Conservation (phyloP, 331 rosid genomes). For the Acacia pycnantha region DNA sequence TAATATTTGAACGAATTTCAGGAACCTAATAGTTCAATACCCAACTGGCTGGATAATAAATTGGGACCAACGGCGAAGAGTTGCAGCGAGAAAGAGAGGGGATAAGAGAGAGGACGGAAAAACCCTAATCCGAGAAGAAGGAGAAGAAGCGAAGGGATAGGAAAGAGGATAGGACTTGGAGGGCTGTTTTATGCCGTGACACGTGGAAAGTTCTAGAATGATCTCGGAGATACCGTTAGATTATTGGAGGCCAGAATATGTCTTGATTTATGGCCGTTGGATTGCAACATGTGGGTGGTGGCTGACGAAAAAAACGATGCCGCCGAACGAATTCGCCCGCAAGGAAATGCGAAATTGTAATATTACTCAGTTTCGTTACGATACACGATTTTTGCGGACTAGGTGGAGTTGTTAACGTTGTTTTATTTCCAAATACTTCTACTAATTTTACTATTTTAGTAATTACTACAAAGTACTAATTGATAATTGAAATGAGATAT, state of each 20-base stretch:
- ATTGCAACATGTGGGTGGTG: background rate
- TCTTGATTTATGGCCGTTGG: constrained; percentile 5
- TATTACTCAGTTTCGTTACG: no score
- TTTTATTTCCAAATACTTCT: no score
- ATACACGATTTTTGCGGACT: background rate
- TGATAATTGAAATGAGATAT: no score
- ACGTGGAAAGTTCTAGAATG: constrained; percentile 38
- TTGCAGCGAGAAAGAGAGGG: background rate
- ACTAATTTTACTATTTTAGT: no score
- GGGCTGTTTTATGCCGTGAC: constrained; percentile 19
- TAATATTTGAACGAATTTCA: background rate
- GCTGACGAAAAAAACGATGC: background rate
- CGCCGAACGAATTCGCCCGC: background rate
- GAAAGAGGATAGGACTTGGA: background rate
- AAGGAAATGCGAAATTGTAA: no score
- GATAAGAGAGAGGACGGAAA: background rate
- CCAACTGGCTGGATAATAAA: background rate
- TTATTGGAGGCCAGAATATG: background rate
- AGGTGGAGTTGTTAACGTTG: background rate
- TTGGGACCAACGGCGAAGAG: background rate
- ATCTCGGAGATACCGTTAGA: background rate
- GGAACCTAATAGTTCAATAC: background rate
- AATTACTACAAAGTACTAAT: no score
- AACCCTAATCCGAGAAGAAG: background rate
- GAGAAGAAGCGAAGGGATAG: background rate